Evolutionary conservation across 768 basidiomycete species (phyloP), one percentile per base, ranked within the genome.

Genomic region (Amanita polypyramis): DNA sequence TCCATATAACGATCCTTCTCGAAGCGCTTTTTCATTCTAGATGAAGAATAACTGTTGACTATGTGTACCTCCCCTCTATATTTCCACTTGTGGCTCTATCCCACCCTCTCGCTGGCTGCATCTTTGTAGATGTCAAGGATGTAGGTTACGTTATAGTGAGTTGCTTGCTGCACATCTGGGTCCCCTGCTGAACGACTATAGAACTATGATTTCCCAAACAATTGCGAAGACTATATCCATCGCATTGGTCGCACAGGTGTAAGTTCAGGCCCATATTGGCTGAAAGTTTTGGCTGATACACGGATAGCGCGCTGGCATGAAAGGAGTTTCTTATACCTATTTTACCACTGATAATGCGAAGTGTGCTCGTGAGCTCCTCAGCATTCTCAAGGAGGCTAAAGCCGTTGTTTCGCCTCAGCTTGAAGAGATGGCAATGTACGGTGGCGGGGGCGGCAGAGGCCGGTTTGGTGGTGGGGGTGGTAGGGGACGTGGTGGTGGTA

Each of bases 131-230:
- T 74, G 94, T 98, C 69, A 97, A 98, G 85, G 94, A 98, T 70
- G 93, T 98, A 57, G 85, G 88, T 57, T 97, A 93, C 68, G 93
- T 97, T 54, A 91, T 98, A 57, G 90, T 92, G 58, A 63, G 89
- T 77, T 11, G 44, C 45, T 54, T 43, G 43, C 53, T 32, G 7
- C 33, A 36, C 43, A 42, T 27, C 35, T 34, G 2, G 20, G 48
- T 32, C 12, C 8, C 45, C 12, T 42, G 36, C 17, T 30, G 21
- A 48, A 45, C 56, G 44, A 56, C 50, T 37, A 44, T 2, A 94
- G 92, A 93, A 93, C 68, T 94, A 89, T 63, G 94, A 97, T 64
- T 96, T 98, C 73, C 93, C 94, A 1, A 96, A 96, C 69, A 94
- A 95, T 62, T 90, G 88, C 60, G 93, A 95, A 71, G 94, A 96